Conservation (phyloP, 2,329 filamentous ascomycete genomes). For the Torrubiella hemipterigena region DNA sequence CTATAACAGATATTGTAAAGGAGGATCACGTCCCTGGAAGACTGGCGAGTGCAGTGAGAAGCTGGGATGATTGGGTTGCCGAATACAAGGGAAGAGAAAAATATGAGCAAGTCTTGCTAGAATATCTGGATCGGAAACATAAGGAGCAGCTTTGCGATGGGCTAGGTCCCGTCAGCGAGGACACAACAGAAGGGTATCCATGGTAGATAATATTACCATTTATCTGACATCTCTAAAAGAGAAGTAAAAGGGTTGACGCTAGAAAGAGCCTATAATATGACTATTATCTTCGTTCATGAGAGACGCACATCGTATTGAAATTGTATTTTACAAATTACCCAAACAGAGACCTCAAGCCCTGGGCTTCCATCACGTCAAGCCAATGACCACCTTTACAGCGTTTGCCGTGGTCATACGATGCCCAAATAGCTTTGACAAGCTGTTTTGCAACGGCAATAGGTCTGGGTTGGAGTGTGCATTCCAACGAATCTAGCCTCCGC, state of each 20-base stretch:
- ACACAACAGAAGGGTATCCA: constrained; percentile 50
- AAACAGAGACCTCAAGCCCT: constrained; percentile 20
- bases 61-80: constrained; percentile 69
- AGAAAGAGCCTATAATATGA: no score
- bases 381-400: constrained; percentile 22
- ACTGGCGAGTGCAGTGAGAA: constrained; percentile 65
- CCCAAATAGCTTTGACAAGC: constrained; percentile 27
- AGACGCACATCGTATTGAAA: no score
- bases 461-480: constrained; percentile 25
- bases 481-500: constrained; percentile 22
- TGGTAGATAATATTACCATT: constrained; percentile 26
- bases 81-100: constrained; percentile 67
- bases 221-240: no score
- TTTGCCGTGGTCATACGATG: constrained; percentile 23
- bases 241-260: no score
- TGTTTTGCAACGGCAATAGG: constrained; percentile 29
- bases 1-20: constrained; percentile 51
- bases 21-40: constrained; percentile 70
- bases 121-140: constrained; percentile 66
- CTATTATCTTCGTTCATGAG: no score
- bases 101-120: constrained; percentile 61
- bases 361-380: constrained; percentile 29
- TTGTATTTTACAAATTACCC: constrained; percentile 15
- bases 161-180: constrained; percentile 48
- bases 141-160: constrained; percentile 59